Evolutionary conservation across 2,329 filamentous ascomycete genomes (phyloP).

Genomic region (Exophiala mesophila): DNA sequence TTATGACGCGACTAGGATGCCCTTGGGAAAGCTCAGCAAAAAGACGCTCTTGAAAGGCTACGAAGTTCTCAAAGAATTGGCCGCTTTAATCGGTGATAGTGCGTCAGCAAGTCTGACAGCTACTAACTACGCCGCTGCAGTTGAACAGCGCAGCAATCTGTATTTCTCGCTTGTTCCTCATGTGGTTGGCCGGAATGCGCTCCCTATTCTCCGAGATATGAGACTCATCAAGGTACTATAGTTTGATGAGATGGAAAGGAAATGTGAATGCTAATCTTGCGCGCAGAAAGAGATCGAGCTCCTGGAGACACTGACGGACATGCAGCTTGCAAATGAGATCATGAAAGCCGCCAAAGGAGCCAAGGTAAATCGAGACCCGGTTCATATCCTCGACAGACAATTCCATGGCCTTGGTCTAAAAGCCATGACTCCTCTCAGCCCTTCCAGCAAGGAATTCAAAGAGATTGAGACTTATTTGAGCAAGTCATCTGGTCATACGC

Average conservation of each 20-base stretch:
- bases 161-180: conserved; percentile 84
- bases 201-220: conserved; percentile 20
- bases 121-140: conserved; percentile 38
- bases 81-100: conserved; percentile 58
- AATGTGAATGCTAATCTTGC: background rate
- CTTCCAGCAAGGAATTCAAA: conserved; percentile 56
- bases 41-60: conserved; percentile 70
- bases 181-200: conserved; percentile 61
- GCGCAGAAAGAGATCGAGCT: conserved; percentile 22
- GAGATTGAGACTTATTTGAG: conserved; percentile 63
- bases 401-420: conserved; percentile 66
- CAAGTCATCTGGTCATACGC: conserved; percentile 63
- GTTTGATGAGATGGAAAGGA: too few species aligned
- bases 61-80: conserved; percentile 69
- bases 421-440: conserved; percentile 69
- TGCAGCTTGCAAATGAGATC: conserved; percentile 75
- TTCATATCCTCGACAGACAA: conserved; percentile 67
- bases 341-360: conserved; percentile 61
- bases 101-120: conserved; percentile 40
- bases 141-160: conserved; percentile 64
- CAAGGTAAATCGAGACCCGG: conserved; percentile 42
- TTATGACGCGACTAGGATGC: conserved; percentile 61
- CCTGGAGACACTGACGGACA: conserved; percentile 68
- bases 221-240: conserved; percentile 18
- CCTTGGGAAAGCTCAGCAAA: conserved; percentile 79